These are phyloP conservation scores for Erucastrum elatum DNA, from an alignment of 345 rosid species.

Conservation along the genomic window DNA sequence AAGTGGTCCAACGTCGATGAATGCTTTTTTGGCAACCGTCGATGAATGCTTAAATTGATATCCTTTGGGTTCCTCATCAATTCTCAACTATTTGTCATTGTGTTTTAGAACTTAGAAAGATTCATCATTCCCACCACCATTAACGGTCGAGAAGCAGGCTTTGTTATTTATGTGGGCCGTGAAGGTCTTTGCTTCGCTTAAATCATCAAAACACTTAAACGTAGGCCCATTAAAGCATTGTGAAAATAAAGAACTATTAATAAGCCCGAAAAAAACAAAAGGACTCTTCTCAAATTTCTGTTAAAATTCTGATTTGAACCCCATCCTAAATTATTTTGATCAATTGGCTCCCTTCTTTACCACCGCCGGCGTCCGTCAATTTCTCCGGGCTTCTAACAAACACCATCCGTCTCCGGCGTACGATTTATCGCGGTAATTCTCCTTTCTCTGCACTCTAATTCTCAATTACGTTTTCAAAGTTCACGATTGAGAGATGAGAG, in stretches of 20 bases:
- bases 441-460: background rate
- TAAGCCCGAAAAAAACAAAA: background rate
- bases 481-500: background rate
- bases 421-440: slow-evolving; percentile 11
- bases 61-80: too few species aligned
- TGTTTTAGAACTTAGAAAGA: too few species aligned
- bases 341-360: slow-evolving; percentile 18
- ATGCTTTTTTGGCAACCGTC: too few species aligned
- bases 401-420: background rate
- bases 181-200: background rate
- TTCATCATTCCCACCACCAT: too few species aligned
- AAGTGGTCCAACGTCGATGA: too few species aligned
- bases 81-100: too few species aligned
- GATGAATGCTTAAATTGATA: too few species aligned
- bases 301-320: background rate
- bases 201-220: too few species aligned
- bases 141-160: background rate
- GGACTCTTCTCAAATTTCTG: background rate
- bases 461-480: background rate
- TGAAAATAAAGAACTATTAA: background rate
- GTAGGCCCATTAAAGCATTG: background rate
- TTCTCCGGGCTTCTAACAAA: slow-evolving; percentile 30
- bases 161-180: background rate
- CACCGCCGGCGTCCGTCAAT: slow-evolving; percentile 35
- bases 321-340: background rate